These are phyloP conservation scores for Leishmania tropica DNA, from an alignment of 208 protist species.

Conservation along the genomic window DNA sequence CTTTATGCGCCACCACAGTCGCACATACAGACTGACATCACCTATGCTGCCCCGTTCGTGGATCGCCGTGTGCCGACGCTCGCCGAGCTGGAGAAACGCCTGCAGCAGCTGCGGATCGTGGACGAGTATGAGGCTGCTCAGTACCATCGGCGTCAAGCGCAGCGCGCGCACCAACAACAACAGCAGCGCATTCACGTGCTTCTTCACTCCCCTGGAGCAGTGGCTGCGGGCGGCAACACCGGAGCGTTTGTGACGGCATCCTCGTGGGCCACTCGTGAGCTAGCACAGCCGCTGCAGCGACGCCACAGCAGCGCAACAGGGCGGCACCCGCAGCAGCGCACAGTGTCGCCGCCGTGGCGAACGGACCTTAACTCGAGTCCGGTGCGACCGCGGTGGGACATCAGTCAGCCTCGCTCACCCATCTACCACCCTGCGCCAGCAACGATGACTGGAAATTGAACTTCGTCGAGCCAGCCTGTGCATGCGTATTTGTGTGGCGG, in stretches of 20 bases:
- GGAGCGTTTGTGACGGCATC: neutral
- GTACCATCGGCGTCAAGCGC: slow-evolving; percentile 21
- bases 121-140: slow-evolving; percentile 27
- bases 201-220: slow-evolving; percentile 1
- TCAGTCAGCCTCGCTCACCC: slow-evolving; percentile 49
- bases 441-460: neutral
- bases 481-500: neutral
- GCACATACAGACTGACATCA: neutral
- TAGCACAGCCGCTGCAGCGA: neutral
- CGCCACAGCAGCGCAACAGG: slow-evolving; percentile 10
- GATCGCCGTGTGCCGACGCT: slow-evolving; percentile 48
- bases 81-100: slow-evolving; percentile 51
- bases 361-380: slow-evolving; percentile 68
- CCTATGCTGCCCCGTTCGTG: neutral
- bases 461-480: neutral
- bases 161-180: slow-evolving; percentile 2
- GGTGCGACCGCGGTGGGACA: slow-evolving; percentile 60
- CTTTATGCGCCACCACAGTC: slow-evolving; percentile 9
- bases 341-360: slow-evolving; percentile 65
- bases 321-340: slow-evolving; percentile 16
- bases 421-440: slow-evolving; percentile 19
- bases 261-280: neutral
- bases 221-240: neutral
- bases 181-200: slow-evolving; percentile 31
- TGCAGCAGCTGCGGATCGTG: slow-evolving; percentile 47